These are phyloP conservation scores for Haberlea rhodopensis DNA, from an alignment of 257 asterid species.

Conservation along the genomic window DNA sequence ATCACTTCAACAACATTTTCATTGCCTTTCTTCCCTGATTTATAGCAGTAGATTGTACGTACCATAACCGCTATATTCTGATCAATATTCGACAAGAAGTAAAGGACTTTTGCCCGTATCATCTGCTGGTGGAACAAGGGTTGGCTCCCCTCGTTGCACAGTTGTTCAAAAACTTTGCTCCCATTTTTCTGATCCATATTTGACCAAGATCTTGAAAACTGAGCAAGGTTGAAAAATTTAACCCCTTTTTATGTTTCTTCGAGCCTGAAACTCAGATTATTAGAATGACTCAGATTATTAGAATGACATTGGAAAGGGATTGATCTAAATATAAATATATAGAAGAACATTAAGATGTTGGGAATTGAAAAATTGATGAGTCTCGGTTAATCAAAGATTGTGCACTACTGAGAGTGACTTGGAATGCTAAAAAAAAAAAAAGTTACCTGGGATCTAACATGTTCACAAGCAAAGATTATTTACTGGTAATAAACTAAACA, in stretches of 20 bases:
- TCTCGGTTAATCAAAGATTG: slow-evolving; percentile 61
- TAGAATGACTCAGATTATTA: slow-evolving; percentile 8
- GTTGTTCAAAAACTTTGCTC: slow-evolving; percentile 27
- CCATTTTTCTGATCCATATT: slow-evolving; percentile 56
- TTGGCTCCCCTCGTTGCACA: slow-evolving; percentile 55
- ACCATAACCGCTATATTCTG: slow-evolving; percentile 83
- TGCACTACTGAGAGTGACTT: slow-evolving; percentile 46
- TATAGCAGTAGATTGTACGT: slow-evolving; percentile 74
- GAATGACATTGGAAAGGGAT: slow-evolving; percentile 20
- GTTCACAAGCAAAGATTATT: slow-evolving; percentile 23
- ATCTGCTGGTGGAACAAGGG: slow-evolving; percentile 57
- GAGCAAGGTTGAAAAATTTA: not conserved
- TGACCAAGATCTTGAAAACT: slow-evolving; percentile 16
- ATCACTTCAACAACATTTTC: slow-evolving; percentile 47
- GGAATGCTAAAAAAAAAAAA: too few relatives aligned
- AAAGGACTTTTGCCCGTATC: slow-evolving; percentile 52
- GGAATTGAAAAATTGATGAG: slow-evolving; percentile 22
- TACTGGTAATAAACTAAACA: too few relatives aligned
- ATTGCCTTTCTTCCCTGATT: slow-evolving; percentile 52
- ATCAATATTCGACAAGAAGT: slow-evolving; percentile 73
- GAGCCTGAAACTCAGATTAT: slow-evolving; percentile 19
- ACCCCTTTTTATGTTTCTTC: not conserved
- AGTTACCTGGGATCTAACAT: slow-evolving; percentile 4
- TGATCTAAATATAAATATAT: slow-evolving; percentile 23
- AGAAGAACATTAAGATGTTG: slow-evolving; percentile 27